A percentile compares a stretch with the other conserved stretches of the same genome.
Conservation (phyloP, 495 filamentous ascomycete genomes). For the Tuber aestivum region DNA sequence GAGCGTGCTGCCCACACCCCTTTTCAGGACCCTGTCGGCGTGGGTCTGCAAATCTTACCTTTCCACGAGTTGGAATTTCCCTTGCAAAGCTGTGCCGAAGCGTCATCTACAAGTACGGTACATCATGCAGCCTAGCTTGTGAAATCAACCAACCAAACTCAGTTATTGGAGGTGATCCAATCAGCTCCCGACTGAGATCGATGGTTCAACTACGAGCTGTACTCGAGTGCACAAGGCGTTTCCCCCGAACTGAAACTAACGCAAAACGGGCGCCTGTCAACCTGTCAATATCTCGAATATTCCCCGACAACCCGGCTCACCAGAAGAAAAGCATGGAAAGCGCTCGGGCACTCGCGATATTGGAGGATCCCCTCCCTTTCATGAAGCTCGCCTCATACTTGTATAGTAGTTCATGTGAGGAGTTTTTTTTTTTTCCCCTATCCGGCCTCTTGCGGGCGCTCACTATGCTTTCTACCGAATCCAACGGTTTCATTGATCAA, state of each 20-base stretch:
- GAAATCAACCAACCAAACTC: slow-evolving; percentile 28
- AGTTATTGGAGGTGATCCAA: slow-evolving; percentile 19
- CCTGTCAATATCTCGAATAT: slow-evolving; percentile 28
- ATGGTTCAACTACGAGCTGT: slow-evolving; percentile 23
- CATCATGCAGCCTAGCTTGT: slow-evolving; percentile 37
- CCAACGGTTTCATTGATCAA: background rate
- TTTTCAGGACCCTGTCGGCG: slow-evolving; percentile 31
- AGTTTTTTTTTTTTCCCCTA: background rate
- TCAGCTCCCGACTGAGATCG: slow-evolving; percentile 30
- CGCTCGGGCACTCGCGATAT: background rate
- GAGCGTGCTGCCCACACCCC: slow-evolving; percentile 9
- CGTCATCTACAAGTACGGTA: no score
- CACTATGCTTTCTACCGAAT: background rate
- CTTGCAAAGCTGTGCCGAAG: slow-evolving; percentile 37
- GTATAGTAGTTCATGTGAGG: background rate
- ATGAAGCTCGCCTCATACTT: background rate
- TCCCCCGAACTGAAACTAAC: slow-evolving; percentile 35
- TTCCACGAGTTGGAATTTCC: slow-evolving; percentile 36
- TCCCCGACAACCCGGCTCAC: slow-evolving; percentile 28
- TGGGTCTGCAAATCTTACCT: slow-evolving; percentile 40
- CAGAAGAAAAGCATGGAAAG: background rate
- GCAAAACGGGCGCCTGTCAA: slow-evolving; percentile 36
- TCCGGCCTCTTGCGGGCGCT: background rate
- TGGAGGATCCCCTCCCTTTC: background rate
- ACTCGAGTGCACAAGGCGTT: slow-evolving; percentile 29